Percentiles rank a stretch among this genome's conserved stretches.
phyloP scores from a whole-genome alignment of 345 rosid species.

The Eucalyptus coolabah region DNA sequence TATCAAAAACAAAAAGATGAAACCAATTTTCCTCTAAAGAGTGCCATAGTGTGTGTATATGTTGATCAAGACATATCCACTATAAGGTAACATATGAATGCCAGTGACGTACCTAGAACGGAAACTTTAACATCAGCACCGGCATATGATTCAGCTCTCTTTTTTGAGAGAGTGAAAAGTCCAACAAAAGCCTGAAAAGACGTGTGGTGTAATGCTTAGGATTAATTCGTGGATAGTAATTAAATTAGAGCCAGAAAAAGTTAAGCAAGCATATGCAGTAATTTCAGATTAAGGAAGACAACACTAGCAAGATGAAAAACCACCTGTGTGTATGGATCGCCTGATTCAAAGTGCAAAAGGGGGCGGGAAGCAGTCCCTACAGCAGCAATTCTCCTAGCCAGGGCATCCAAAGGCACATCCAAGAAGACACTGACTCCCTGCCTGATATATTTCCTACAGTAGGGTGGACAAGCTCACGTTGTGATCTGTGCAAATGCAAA shows the following conservation, averaged over 20 bases:
- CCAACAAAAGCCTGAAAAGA: conserved; percentile 21
- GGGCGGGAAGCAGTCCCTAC: conserved; percentile 36
- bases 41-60: neutral
- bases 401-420: conserved; percentile 32
- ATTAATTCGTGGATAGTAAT: neutral
- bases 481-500: neutral
- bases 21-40: neutral
- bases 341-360: conserved; percentile 18
- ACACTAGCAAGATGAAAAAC: neutral
- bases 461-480: neutral
- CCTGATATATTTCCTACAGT: conserved; percentile 19
- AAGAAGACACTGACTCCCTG: conserved; percentile 22
- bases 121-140: conserved; percentile 29
- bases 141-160: conserved; percentile 20
- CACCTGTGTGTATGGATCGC: conserved; percentile 30
- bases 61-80: no score
- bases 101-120: conserved; percentile 3
- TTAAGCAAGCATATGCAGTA: neutral
- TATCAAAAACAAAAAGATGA: neutral
- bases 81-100: neutral
- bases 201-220: neutral
- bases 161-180: conserved; percentile 14
- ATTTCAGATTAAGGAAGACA: neutral
- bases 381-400: conserved; percentile 43
- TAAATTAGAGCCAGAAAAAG: neutral